These are phyloP conservation scores for Odontarrhena argentea DNA, from an alignment of 345 rosid species.

Conservation along the genomic window DNA sequence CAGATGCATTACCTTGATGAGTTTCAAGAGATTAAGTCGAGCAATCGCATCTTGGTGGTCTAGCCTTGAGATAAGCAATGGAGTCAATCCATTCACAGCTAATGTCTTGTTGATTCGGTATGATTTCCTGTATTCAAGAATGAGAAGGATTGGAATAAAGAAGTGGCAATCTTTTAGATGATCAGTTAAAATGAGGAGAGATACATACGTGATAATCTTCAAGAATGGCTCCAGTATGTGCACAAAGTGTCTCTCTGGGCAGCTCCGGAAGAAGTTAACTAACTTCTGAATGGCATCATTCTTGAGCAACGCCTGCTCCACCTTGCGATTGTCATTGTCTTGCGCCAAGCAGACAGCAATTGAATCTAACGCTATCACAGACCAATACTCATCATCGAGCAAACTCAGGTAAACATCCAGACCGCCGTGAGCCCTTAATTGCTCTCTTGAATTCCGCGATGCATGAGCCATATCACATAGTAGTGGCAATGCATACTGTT, in stretches of 20 bases:
- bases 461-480: constrained; percentile 99
- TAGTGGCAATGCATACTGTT: constrained; percentile 82
- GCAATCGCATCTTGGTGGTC: constrained; percentile 99
- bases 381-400: constrained; percentile 88
- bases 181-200: neutral
- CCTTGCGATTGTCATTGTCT: constrained; percentile 94
- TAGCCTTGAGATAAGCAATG: constrained; percentile 78
- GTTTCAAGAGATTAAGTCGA: constrained; percentile 87
- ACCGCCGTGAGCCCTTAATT: constrained; percentile 94
- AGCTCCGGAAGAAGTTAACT: constrained; percentile 89
- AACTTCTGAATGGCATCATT: constrained; percentile 84
- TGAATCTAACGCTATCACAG: constrained; percentile 91
- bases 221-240: constrained; percentile 98
- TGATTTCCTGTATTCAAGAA: constrained; percentile 73
- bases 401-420: constrained; percentile 90
- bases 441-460: constrained; percentile 96
- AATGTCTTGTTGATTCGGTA: constrained; percentile 84
- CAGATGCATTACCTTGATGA: constrained; percentile 67
- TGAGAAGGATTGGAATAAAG: constrained; percentile 14
- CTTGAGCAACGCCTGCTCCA: constrained; percentile 90
- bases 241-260: constrained; percentile 94
- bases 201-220: constrained; percentile 88
- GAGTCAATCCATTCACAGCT: constrained; percentile 97
- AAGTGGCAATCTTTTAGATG: neutral
- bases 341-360: constrained; percentile 96